Conservation (phyloP, 768 basidiomycete species). For the Amanita fuliginea region DNA sequence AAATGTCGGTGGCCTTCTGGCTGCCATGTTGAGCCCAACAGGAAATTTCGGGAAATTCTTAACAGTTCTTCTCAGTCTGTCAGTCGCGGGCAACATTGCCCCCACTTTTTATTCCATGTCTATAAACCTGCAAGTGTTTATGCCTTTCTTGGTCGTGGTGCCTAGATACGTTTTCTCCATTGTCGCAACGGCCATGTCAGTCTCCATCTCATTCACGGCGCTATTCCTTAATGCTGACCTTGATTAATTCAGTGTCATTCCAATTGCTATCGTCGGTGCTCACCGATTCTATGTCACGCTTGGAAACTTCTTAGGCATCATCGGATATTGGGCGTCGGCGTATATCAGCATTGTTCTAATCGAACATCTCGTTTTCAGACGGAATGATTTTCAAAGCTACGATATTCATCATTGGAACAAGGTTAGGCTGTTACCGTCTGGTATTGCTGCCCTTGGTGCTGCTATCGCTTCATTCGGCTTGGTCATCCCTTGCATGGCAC, state of each 20-base stretch:
- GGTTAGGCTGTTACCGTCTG: constrained; percentile 47
- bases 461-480: constrained; percentile 42
- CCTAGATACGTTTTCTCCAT: constrained; percentile 74
- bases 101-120: constrained; percentile 76
- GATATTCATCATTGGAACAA: constrained; percentile 46
- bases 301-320: constrained; percentile 65
- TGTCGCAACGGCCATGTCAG: constrained; percentile 61
- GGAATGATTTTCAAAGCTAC: constrained; percentile 40
- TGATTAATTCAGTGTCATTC: constrained; percentile 40
- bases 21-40: constrained; percentile 59
- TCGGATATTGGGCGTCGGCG: constrained; percentile 56
- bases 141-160: constrained; percentile 45
- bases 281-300: constrained; percentile 63
- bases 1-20: constrained; percentile 61
- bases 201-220: background rate
- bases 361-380: constrained; percentile 63
- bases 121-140: constrained; percentile 59
- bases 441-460: constrained; percentile 53
- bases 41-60: constrained; percentile 72
- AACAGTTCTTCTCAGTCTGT: constrained; percentile 70
- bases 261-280: constrained; percentile 64
- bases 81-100: constrained; percentile 74
- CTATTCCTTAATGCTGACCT: background rate
- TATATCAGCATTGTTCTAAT: constrained; percentile 52
- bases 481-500: constrained; percentile 58